phyloP scores from a whole-genome alignment of 2,329 filamentous ascomycete genomes.

The Lasiodiplodia citricola region DNA sequence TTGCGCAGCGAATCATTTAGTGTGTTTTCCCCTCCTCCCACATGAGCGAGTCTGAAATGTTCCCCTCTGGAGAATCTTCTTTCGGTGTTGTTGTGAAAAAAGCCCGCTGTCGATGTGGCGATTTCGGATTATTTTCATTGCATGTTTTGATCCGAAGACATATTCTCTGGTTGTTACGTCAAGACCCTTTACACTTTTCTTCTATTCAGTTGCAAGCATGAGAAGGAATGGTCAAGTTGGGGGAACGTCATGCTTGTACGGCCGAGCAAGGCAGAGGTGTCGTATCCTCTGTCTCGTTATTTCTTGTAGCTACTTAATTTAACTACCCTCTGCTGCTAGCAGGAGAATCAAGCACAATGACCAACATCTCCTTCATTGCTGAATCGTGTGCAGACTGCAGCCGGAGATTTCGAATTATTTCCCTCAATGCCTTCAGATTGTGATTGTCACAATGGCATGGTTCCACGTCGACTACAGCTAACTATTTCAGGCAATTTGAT shows the following conservation, averaged over 20 bases:
- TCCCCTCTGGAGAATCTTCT: slow-evolving; percentile 8
- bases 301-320: slow-evolving; percentile 18
- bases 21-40: slow-evolving; percentile 12
- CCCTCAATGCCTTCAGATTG: background rate
- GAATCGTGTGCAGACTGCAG: background rate
- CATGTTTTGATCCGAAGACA: background rate
- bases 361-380: background rate
- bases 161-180: background rate
- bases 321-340: background rate
- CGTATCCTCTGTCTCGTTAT: background rate
- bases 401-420: background rate
- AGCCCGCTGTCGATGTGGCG: slow-evolving; percentile 3
- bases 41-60: slow-evolving; percentile 19
- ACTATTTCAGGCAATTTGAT: background rate
- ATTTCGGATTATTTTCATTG: background rate
- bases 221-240: background rate
- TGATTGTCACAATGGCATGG: background rate
- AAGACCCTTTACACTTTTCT: background rate
- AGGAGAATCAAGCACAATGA: slow-evolving; percentile 6
- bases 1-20: slow-evolving; percentile 16
- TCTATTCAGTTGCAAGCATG: slow-evolving; percentile 5
- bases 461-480: background rate
- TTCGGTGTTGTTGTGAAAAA: background rate
- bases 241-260: slow-evolving; percentile 10
- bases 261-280: background rate